Percentiles rank a stretch among this genome's conserved stretches.
These are phyloP conservation scores for Chlorella variabilis DNA, from an alignment of 163 green algal species.

Conservation along the genomic window DNA sequence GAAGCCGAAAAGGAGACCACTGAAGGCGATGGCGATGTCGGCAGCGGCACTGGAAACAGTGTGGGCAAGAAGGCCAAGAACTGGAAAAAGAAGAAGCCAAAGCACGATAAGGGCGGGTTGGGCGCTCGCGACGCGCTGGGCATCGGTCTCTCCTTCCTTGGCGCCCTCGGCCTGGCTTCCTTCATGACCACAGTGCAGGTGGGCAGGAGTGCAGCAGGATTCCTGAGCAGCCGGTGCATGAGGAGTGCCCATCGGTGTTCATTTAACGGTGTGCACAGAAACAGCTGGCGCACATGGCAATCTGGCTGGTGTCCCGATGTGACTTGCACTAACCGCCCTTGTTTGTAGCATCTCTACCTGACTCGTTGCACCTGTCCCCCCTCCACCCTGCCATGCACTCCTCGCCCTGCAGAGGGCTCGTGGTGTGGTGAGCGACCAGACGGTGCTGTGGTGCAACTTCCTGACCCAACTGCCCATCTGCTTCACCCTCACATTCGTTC, in stretches of 20 bases:
- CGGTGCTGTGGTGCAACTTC: slow-evolving; percentile 31
- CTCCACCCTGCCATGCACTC: background rate
- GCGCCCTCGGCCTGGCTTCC: slow-evolving; percentile 11
- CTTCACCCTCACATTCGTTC: background rate
- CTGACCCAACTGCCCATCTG: background rate
- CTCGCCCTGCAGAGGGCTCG: background rate
- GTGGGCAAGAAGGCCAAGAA: background rate
- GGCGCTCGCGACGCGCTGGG: slow-evolving; percentile 3
- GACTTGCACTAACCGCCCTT: too few species aligned
- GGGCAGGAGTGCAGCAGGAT: background rate
- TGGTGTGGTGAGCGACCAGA: background rate
- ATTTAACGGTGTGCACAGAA: too few species aligned
- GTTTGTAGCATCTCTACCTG: too few species aligned
- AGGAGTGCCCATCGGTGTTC: too few species aligned
- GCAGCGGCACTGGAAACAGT: background rate
- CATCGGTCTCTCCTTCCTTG: background rate
- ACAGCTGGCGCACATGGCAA: background rate
- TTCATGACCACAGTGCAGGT: slow-evolving; percentile 37
- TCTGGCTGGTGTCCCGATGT: background rate
- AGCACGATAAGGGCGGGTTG: background rate
- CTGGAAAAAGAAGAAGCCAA: background rate
- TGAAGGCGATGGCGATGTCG: too few species aligned
- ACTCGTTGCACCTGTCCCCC: too few species aligned
- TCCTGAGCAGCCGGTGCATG: too few species aligned
- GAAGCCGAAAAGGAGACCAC: background rate